Percentiles rank a stretch among this genome's conserved stretches.
phyloP scores from a whole-genome alignment of 2,329 filamentous ascomycete genomes.

The Phaeosphaeria sp. region DNA sequence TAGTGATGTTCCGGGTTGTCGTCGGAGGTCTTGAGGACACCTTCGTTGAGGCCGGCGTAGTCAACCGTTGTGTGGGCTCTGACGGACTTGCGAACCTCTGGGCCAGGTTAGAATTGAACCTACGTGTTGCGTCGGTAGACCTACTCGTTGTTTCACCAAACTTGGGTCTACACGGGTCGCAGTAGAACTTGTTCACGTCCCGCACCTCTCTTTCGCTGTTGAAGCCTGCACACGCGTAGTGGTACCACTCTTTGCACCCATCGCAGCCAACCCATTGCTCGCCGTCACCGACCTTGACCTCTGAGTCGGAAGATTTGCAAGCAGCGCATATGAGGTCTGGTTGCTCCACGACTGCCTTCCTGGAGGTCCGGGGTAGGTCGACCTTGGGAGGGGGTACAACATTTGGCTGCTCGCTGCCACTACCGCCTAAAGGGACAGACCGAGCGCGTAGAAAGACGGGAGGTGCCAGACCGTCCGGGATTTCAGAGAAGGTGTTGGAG shows the following conservation, averaged over 20 bases:
- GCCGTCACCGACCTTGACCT: slow-evolving; percentile 58
- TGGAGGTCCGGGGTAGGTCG: slow-evolving; percentile 10
- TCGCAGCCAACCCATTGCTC: slow-evolving; percentile 73
- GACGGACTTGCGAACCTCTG: slow-evolving; percentile 68
- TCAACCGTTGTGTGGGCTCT: slow-evolving; percentile 70
- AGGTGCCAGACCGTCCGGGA: slow-evolving; percentile 5
- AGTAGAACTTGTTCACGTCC: slow-evolving; percentile 73
- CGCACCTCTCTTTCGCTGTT: slow-evolving; percentile 68
- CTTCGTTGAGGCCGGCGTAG: slow-evolving; percentile 71
- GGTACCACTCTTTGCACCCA: slow-evolving; percentile 72
- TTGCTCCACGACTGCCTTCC: slow-evolving; percentile 33
- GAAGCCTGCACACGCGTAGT: slow-evolving; percentile 71
- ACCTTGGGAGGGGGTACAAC: slow-evolving; percentile 11
- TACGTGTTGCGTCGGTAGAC: slow-evolving; percentile 33
- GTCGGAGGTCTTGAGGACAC: slow-evolving; percentile 68
- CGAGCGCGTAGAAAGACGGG: slow-evolving; percentile 26
- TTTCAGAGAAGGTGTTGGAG: slow-evolving; percentile 21
- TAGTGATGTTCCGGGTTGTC: slow-evolving; percentile 72
- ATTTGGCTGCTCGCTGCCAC: slow-evolving; percentile 12
- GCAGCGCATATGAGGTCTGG: slow-evolving; percentile 60
- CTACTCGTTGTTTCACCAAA: slow-evolving; percentile 68
- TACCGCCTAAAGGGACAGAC: slow-evolving; percentile 39
- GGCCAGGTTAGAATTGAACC: slow-evolving; percentile 33
- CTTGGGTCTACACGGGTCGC: slow-evolving; percentile 62
- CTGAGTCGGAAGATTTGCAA: slow-evolving; percentile 63